A percentile compares a stretch with the other conserved stretches of the same genome.
Conservation (phyloP, 176 grass and related monocot genomes). For the Aegilops bicornis region DNA sequence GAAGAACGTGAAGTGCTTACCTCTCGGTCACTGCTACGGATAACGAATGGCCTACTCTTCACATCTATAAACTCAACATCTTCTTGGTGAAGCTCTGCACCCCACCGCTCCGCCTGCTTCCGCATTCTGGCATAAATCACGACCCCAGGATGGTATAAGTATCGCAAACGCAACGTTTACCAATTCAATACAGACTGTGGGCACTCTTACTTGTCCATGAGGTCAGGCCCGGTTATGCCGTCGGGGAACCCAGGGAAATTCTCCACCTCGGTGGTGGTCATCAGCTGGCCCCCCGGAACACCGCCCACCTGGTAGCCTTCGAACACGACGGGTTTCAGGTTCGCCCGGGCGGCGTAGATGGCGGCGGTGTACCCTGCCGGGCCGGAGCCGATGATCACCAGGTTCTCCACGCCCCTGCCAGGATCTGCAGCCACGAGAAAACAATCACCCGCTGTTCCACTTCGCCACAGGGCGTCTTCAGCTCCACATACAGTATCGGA, state of each 20-base stretch:
- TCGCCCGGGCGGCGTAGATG: conserved; percentile 90
- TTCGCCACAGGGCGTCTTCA: not conserved
- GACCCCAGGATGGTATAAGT: not conserved
- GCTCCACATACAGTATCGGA: not conserved
- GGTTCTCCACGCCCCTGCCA: conserved; percentile 71
- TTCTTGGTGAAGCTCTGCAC: conserved; percentile 87
- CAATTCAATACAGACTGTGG: not conserved
- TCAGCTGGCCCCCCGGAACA: conserved; percentile 90
- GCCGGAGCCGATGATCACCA: conserved; percentile 96
- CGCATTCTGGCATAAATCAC: conserved; percentile 62
- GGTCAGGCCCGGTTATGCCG: conserved; percentile 91
- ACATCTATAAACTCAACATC: conserved; percentile 95
- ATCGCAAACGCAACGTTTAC: not conserved
- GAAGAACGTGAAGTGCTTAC: conserved; percentile 25
- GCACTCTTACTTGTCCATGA: conserved; percentile 80
- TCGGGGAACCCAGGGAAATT: conserved; percentile 97
- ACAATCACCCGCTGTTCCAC: not conserved
- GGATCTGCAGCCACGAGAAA: conserved; percentile 33
- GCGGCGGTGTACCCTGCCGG: conserved; percentile 93
- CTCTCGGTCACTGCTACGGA: conserved; percentile 83
- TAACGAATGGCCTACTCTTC: conserved; percentile 67
- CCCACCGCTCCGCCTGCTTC: conserved; percentile 92
- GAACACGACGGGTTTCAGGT: conserved; percentile 92
- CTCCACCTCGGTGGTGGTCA: conserved; percentile 98
- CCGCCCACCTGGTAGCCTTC: conserved; percentile 94